phyloP scores from a whole-genome alignment of 306 rosid species.

The Vigna trinervia region DNA sequence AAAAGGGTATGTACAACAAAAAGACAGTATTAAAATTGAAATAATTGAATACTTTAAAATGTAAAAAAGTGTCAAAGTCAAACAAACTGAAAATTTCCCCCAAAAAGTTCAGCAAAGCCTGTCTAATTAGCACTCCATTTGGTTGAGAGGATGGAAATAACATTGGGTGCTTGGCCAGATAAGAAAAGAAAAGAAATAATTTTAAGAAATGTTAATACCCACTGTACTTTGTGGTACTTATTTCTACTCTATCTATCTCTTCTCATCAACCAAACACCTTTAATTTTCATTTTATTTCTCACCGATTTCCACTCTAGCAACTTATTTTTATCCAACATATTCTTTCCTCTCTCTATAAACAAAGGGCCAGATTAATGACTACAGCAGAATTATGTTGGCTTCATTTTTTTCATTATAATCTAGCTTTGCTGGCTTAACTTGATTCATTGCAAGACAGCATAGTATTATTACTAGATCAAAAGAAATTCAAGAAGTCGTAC shows the following conservation, averaged over 20 bases:
- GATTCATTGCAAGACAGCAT: slow-evolving; percentile 25
- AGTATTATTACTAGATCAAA: slow-evolving; percentile 34
- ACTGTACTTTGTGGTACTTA: too few relatives aligned
- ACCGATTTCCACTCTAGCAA: too few relatives aligned
- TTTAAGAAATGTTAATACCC: too few relatives aligned
- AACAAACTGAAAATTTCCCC: slow-evolving; percentile 28
- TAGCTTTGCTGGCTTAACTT: too few relatives aligned
- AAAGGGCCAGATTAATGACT: background rate
- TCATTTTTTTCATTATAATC: slow-evolving; percentile 11
- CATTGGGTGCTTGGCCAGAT: too few relatives aligned
- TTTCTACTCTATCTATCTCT: too few relatives aligned
- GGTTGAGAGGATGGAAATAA: too few relatives aligned
- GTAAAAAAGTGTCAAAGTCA: slow-evolving; percentile 3
- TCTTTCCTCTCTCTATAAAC: too few relatives aligned
- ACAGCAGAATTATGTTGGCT: slow-evolving; percentile 25
- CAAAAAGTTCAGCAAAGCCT: slow-evolving; percentile 25
- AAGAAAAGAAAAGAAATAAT: too few relatives aligned
- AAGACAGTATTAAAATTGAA: background rate
- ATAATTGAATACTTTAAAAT: background rate
- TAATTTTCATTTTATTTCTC: too few relatives aligned
- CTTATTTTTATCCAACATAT: too few relatives aligned
- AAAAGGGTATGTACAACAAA: slow-evolving; percentile 15
- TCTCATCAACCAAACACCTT: too few relatives aligned
- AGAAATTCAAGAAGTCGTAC: slow-evolving; percentile 33
- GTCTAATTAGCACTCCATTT: background rate